A percentile compares a stretch with the other conserved stretches of the same genome.
phyloP scores from a whole-genome alignment of 2,329 filamentous ascomycete genomes.

The Fusarium chlamydosporum region DNA sequence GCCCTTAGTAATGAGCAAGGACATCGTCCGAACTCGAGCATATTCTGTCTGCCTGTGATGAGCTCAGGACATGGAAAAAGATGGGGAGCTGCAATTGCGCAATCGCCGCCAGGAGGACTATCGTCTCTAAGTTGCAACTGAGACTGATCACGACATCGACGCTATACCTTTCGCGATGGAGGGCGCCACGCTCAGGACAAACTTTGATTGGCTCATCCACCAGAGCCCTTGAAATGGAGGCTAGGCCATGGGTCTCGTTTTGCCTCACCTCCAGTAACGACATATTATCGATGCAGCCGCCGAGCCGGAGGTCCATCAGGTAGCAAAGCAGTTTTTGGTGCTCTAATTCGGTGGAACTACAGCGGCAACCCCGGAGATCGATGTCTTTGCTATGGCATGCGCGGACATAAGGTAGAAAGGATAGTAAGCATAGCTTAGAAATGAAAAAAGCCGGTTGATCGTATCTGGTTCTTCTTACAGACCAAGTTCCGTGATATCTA shows the following conservation, averaged over 20 bases:
- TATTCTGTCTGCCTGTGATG: constrained; percentile 43
- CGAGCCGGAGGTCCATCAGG: constrained; percentile 46
- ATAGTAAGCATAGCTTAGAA: constrained; percentile 30
- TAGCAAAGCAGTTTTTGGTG: constrained; percentile 35
- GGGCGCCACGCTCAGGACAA: constrained; percentile 39
- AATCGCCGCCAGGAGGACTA: constrained; percentile 54
- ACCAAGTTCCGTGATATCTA: constrained; percentile 19
- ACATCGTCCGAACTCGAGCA: constrained; percentile 43
- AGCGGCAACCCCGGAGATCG: constrained; percentile 34
- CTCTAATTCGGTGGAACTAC: constrained; percentile 23
- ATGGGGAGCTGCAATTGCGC: constrained; percentile 55
- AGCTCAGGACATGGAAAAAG: constrained; percentile 44
- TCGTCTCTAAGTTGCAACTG: constrained; percentile 52
- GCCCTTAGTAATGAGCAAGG: constrained; percentile 49
- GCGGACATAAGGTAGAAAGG: constrained; percentile 1
- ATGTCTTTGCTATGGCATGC: constrained; percentile 1
- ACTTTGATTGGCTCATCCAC: constrained; percentile 55
- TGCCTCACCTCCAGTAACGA: constrained; percentile 45
- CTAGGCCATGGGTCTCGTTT: constrained; percentile 47
- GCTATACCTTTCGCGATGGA: constrained; percentile 65
- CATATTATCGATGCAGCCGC: constrained; percentile 44
- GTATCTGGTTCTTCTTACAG: constrained; percentile 33
- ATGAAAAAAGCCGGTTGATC: constrained; percentile 3
- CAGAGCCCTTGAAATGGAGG: constrained; percentile 44
- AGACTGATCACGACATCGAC: constrained; percentile 67